Conservation (phyloP, 345 rosid genomes). For the Carallia brachiata region DNA sequence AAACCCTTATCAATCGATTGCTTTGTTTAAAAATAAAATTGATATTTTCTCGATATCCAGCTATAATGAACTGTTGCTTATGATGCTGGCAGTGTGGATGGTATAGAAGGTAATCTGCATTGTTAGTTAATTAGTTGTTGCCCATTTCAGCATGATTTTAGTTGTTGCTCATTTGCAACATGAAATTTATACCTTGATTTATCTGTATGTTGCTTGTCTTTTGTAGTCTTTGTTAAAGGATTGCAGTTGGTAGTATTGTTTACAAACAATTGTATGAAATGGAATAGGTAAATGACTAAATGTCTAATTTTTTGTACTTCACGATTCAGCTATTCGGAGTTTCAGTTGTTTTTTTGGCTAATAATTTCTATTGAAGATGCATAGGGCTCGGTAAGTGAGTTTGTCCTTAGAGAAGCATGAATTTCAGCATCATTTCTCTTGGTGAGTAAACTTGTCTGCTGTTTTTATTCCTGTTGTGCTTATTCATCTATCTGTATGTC, state of each 20-base stretch:
- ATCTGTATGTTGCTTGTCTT: slow-evolving; percentile 26
- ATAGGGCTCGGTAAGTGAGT: slow-evolving; percentile 74
- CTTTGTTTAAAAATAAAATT: too few relatives aligned
- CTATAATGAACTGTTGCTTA: slow-evolving; percentile 44
- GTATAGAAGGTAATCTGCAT: slow-evolving; percentile 70
- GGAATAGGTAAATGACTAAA: slow-evolving; percentile 50
- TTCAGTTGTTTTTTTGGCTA: slow-evolving; percentile 4
- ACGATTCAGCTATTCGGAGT: background rate
- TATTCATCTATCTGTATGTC: too few relatives aligned
- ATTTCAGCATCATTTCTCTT: slow-evolving; percentile 69
- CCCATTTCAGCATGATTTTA: background rate
- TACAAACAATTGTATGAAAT: slow-evolving; percentile 59
- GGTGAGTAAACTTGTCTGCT: too few relatives aligned
- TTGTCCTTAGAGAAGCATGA: slow-evolving; percentile 70
- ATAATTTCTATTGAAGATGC: slow-evolving; percentile 20
- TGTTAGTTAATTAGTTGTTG: slow-evolving; percentile 42
- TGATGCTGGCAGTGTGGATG: slow-evolving; percentile 84
- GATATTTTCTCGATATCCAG: too few relatives aligned
- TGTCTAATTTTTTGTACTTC: slow-evolving; percentile 15
- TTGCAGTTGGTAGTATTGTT: slow-evolving; percentile 39
- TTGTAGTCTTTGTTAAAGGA: slow-evolving; percentile 37
- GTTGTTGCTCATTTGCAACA: background rate
- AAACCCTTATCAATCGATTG: background rate
- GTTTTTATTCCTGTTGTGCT: too few relatives aligned
- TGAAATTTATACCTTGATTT: background rate